Conservation (phyloP, 2,329 filamentous ascomycete genomes). For the Eutypa lata region DNA sequence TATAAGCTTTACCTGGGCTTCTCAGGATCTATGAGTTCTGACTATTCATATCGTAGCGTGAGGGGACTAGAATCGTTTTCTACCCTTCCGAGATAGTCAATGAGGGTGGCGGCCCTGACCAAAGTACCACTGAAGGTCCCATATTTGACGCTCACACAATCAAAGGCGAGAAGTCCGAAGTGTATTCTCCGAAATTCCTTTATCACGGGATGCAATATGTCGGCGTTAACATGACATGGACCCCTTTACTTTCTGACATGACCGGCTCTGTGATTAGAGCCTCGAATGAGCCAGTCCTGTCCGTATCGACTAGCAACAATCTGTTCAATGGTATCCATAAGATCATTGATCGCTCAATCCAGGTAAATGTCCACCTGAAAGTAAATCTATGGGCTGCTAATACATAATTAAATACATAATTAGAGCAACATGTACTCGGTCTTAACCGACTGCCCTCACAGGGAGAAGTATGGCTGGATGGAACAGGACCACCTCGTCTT, state of each 20-base stretch:
- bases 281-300: conserved; percentile 5
- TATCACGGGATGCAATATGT: conserved; percentile 9
- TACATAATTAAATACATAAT: not conserved
- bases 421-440: conserved; percentile 12
- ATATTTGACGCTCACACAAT: conserved; percentile 13
- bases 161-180: not conserved
- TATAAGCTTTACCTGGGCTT: not conserved
- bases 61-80: conserved; percentile 6
- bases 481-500: conserved; percentile 12
- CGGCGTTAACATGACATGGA: conserved; percentile 11
- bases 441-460: conserved; percentile 9
- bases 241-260: conserved; percentile 3
- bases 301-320: not conserved
- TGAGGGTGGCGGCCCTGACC: not conserved
- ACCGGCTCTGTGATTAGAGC: conserved; percentile 5
- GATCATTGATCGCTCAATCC: conserved; percentile 10
- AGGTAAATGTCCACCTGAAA: not conserved
- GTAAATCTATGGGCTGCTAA: not conserved
- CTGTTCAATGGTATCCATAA: conserved; percentile 7
- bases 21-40: no score
- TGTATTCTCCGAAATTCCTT: conserved; percentile 4
- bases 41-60: not conserved
- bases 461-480: conserved; percentile 12
- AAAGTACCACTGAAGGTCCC: conserved; percentile 3
- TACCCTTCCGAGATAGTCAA: conserved; percentile 5